Evolutionary conservation across 805 yeast species (phyloP), one percentile per base, ranked within the genome.

Genomic region (Cyberlindnera maclurae): DNA sequence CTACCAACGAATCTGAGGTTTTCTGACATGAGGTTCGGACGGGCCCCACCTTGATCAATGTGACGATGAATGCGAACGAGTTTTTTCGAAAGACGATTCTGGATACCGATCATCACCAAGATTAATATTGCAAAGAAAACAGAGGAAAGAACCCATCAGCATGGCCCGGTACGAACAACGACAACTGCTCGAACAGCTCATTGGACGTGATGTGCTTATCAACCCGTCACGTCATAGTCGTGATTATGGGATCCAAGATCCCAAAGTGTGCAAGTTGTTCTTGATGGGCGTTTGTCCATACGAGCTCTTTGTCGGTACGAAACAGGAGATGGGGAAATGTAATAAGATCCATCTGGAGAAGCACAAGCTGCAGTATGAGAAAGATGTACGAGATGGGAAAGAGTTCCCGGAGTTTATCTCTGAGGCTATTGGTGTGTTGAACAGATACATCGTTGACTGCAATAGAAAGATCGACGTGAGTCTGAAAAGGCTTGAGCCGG

Each of bases 271-370:
- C 60, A 83, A 82, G 55, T 68, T 83, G 15, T 89, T 79, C 55
- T 58, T 89, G n/a, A 85, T 86, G 12, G 96, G 93, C 0, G 72
- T 75, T 8, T 89, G 97, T 50, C 90, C 95, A 0, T 80, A 83
- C 57, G 96, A 88, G 46, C 58, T 88, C 34, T 84, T 89, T 53
- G 70, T 70, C 11, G 85, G 86, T 6, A 85, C 96, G 11, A 88
- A 87, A 57, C 82, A 82, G 53, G 85, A 82, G 54, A 60, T 84
- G 45, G 96, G 96, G 2, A 70, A 70, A 42, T 89, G 97, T 55
- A 85, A 86, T 0, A 73, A 71, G 47, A 60, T 80, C 15, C 97
- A 89, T 58, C 57, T 78, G 26, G 86, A 85, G 48, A 82, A 82
- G 47, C 78, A 79, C 53, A 82, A 77, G 55, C 58, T 84, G 12